phyloP scores from a whole-genome alignment of 164 flowering plant species.

The Brasenia schreberi region DNA sequence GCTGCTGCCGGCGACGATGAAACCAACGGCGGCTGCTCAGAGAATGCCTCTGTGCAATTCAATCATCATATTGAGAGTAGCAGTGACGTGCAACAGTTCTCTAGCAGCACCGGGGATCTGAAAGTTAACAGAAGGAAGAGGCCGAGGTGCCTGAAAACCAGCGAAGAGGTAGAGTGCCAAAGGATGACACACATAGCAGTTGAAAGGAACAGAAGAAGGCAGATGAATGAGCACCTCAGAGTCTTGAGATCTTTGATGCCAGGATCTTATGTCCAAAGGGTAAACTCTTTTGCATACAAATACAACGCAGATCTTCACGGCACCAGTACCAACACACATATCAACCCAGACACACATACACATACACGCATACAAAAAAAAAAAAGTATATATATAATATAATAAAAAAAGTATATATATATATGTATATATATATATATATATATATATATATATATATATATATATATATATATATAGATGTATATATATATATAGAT shows the following conservation, averaged over 20 bases:
- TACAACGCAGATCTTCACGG: no score
- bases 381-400: no score
- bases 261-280: constrained; percentile 41
- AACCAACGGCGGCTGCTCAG: constrained; percentile 18
- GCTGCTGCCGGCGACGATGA: constrained; percentile 11
- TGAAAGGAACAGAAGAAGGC: constrained; percentile 55
- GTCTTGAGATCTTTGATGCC: constrained; percentile 55
- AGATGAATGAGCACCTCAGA: constrained; percentile 62
- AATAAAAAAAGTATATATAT: no score
- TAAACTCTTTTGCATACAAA: constrained; percentile 5
- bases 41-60: constrained; percentile 29
- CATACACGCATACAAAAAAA: no score
- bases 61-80: constrained; percentile 27
- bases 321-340: no score
- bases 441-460: no score
- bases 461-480: no score
- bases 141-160: constrained; percentile 30
- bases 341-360: no score
- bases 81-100: neutral
- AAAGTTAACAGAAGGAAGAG: constrained; percentile 26
- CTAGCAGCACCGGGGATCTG: constrained; percentile 7
- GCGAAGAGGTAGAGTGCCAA: constrained; percentile 50
- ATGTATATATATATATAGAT: no score
- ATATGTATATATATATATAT: no score
- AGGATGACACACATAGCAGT: constrained; percentile 72